A percentile compares a stretch with the other conserved stretches of the same genome.
These are phyloP conservation scores for Metschnikowia amazonensis DNA, from an alignment of 805 yeast genomes.

Conservation along the genomic window DNA sequence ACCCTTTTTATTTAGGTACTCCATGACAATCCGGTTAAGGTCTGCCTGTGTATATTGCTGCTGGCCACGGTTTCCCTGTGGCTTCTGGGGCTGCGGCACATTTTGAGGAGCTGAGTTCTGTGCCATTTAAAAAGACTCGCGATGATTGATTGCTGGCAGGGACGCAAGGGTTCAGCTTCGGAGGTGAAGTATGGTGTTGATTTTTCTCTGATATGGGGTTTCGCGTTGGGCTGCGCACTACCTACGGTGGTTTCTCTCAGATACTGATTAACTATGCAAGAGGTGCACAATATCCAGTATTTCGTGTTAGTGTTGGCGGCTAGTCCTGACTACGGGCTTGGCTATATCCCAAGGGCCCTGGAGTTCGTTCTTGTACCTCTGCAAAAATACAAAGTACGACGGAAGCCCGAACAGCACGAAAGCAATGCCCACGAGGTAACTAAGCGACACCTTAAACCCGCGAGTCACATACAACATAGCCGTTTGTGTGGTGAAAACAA, in stretches of 20 bases:
- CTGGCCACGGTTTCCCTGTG: constrained; percentile 15
- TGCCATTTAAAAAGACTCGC: constrained; percentile 9
- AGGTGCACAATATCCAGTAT: background rate
- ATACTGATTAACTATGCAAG: no score
- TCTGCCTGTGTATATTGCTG: constrained; percentile 76
- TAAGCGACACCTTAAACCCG: constrained; percentile 42
- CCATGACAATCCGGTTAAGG: constrained; percentile 85
- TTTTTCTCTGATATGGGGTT: constrained; percentile 1
- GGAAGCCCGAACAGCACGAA: constrained; percentile 52
- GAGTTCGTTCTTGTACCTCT: constrained; percentile 75
- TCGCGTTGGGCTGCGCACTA: constrained; percentile 5
- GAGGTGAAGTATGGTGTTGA: background rate
- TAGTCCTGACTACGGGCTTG: constrained; percentile 49
- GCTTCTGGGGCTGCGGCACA: constrained; percentile 6
- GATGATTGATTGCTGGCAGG: constrained; percentile 4
- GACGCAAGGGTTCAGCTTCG: background rate
- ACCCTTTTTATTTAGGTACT: constrained; percentile 89
- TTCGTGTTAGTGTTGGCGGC: background rate
- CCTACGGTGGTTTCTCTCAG: background rate
- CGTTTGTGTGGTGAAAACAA: constrained; percentile 23
- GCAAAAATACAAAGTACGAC: constrained; percentile 63
- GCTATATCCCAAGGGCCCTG: constrained; percentile 96
- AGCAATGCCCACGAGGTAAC: constrained; percentile 44
- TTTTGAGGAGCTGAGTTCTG: constrained; percentile 6
- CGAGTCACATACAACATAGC: constrained; percentile 25